Evolutionary conservation across 1,284 basidiomycete genomes (phyloP).

Genomic region (Melanopsichium pennsylvanicum): DNA sequence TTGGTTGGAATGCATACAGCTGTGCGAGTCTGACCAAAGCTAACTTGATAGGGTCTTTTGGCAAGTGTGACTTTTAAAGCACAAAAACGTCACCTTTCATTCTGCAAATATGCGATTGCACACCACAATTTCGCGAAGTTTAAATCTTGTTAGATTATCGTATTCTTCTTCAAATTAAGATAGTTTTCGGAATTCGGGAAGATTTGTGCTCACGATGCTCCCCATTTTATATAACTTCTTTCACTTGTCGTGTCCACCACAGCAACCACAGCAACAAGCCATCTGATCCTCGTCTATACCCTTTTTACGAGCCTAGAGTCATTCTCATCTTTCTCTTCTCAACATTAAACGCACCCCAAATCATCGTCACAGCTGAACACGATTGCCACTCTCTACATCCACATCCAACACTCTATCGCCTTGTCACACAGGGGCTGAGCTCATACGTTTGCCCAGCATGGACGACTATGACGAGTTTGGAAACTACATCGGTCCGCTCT

Average conservation of each 20-base stretch:
- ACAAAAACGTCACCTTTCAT: conserved; percentile 20
- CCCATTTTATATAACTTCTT: conserved; percentile 5
- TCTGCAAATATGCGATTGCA: no score
- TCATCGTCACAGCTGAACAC: no score
- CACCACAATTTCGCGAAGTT: neutral
- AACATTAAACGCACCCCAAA: neutral
- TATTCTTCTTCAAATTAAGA: neutral
- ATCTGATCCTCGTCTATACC: conserved; percentile 17
- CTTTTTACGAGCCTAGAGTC: conserved; percentile 1
- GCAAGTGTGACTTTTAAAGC: no score
- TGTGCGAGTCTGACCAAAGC: no score
- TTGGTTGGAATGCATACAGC: neutral
- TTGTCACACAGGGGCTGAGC: neutral
- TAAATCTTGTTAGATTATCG: conserved; percentile 12
- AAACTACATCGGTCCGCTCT: conserved; percentile 65
- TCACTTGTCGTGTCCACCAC: no score
- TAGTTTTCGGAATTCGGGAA: conserved; percentile 28
- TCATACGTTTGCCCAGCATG: conserved; percentile 25
- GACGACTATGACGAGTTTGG: conserved; percentile 66
- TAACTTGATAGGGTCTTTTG: no score
- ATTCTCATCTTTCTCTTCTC: no score
- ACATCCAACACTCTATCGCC: no score
- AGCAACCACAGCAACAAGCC: no score
- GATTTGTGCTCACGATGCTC: conserved; percentile 7
- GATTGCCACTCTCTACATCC: neutral